Conservation (phyloP, 768 basidiomycete species). For the Leccinum fibrillosum region DNA sequence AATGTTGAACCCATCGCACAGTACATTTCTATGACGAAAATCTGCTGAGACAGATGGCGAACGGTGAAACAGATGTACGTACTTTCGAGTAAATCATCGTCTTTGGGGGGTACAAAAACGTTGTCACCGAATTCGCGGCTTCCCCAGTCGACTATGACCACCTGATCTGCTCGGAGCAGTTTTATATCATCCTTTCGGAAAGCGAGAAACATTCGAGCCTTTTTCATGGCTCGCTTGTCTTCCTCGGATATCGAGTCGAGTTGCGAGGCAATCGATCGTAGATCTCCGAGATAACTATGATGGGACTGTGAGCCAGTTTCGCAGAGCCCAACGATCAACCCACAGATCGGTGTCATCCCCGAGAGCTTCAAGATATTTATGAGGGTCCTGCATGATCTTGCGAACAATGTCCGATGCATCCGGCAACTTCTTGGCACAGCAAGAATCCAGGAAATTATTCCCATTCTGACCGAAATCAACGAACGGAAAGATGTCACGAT, state of each 20-base stretch:
- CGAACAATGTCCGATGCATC: conserved; percentile 11
- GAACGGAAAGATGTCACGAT: conserved; percentile 12
- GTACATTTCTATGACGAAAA: conserved; percentile 9
- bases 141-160: conserved; percentile 14
- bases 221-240: conserved; percentile 10
- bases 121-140: conserved; percentile 1
- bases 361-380: conserved; percentile 1
- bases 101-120: conserved; percentile 10
- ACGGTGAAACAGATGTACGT: background rate
- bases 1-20: conserved; percentile 9
- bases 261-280: conserved; percentile 11
- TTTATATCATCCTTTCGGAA: background rate
- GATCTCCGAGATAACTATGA: conserved; percentile 11
- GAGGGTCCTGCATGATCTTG: conserved; percentile 10
- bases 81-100: conserved; percentile 13
- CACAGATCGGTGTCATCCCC: background rate
- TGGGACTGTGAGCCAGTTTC: background rate
- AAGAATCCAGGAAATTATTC: conserved; percentile 14
- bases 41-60: background rate
- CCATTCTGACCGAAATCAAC: conserved; percentile 12
- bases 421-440: conserved; percentile 11
- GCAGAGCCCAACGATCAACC: background rate
- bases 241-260: conserved; percentile 9
- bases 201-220: conserved; percentile 8
- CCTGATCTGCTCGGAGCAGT: conserved; percentile 9